Base-by-base conservation (phyloP, 257 asterid genomes). In the Echites panduratus region DNA sequence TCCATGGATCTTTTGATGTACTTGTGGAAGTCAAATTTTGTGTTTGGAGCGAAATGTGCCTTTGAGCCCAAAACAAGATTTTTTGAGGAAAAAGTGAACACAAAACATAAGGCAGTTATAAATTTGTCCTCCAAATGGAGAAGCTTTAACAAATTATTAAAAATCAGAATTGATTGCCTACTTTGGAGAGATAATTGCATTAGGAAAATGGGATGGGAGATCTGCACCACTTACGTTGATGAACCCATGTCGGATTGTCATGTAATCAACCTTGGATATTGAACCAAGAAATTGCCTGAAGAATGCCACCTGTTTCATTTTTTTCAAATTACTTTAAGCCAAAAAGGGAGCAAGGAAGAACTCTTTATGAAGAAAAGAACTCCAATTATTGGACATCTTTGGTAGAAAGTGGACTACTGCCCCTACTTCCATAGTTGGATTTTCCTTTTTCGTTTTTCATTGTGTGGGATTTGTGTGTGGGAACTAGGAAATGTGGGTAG, bases 261-360 rank as follows among this genome's bases (percentile, higher is more conserved):
- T 66, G 71, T 88, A 88, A 80, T 89, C 96, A 70, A 87, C 90
- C 77, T 78, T 89, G 19, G 94, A 84, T 76, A 89, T 81, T 1
- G 96, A 90, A 63, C 89, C 89, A 27, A 79, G 81, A 79, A 88
- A 86, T 77, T 89, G 96, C 75, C 95, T 86, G 79, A 88, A 88
- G 81, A 90, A 90, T 45, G 96, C 96, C 43, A 83, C 93, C 95
- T 90, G 85, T 58, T 58, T 24, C 40, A 58, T 58, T 29, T 4
- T 13, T 17, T n/a, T n/a, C n/a, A 17, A 61, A 1, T 4, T 19
- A 0, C 4, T 59, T 12, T 59, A 10, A 59, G n/a, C 12, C 2
- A 10, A 11, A 57, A 10, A 40, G 43, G 43, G 14, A 16, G 22
- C 17, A 50, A 50, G 17, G n/a, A 50, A 14, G n/a, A n/a, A n/a